Base-by-base conservation (phyloP, 2,329 filamentous ascomycete species). In the Penicillium sp. region DNA sequence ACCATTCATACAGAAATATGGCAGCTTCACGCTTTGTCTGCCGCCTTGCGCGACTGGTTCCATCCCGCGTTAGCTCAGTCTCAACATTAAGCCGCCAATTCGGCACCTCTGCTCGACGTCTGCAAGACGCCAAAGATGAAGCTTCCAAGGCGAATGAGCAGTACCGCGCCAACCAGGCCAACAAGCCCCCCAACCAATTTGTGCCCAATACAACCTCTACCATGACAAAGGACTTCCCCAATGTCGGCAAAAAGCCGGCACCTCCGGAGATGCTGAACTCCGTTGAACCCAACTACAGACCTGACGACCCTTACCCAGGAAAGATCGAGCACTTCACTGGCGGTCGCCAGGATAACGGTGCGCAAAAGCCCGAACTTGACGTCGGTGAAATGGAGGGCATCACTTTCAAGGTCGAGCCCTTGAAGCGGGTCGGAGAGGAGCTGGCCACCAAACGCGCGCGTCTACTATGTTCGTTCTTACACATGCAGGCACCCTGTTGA, bases 361-460 rank as follows among this genome's bases (percentile, higher is more conserved):
- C 81, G 67, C 75, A 66, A 61, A 83, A 83, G 68, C 75, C 81
- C 56, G 91, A 96, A 64, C 82, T 96, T 57, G 86, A 80, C 43
- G 90, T 94, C 66, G 92, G 91, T 69, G 91, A 97, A 80, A 86
- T 97, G 68, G 86, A 95, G 72, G 91, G 91, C 62, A 90, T 88
- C 59, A 83, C 84, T 55, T 96, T 97, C 78, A 89, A 86, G 72
- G 87, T 97, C 67, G 91, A 96, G 81, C 94, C 94, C n/a, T 76
- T 97, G 63, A 86, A 89, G 57, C 84, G 94, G 47, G 84, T 83
- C 8, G 92, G 92, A 67, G 94, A 99, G 76, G 90, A 94, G 77
- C 79, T 84, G 44, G 82, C 84, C 64, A 99, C 93, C 34, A 96
- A 89, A 86, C 86, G 93, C 65, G 92, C 94, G 39, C 86, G 94